Evolutionary conservation across 352 stramenopile species (phyloP).

Genomic region (Phytophthora tubulina): DNA sequence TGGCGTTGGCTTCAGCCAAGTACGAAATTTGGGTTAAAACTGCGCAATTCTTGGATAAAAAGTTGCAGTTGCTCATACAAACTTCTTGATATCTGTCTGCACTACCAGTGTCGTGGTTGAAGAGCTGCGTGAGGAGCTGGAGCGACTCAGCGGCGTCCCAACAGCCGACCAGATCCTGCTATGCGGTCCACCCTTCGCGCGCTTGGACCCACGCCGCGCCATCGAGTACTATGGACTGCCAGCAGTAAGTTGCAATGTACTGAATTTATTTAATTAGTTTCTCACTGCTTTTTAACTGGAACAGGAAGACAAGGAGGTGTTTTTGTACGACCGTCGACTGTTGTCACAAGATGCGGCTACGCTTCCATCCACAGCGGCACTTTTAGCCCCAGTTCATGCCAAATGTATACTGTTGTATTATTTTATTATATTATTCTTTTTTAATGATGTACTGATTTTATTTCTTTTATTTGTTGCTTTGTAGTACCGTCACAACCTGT

Average conservation of each 20-base stretch:
- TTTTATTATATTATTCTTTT: slow-evolving; percentile 13
- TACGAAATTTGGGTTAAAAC: slow-evolving; percentile 47
- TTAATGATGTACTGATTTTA: slow-evolving; percentile 3
- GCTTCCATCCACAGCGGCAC: slow-evolving; percentile 34
- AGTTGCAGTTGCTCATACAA: slow-evolving; percentile 25
- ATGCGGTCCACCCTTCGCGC: slow-evolving; percentile 77
- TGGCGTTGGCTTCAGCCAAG: slow-evolving; percentile 58
- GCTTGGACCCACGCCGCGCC: slow-evolving; percentile 74
- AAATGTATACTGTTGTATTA: slow-evolving; percentile 38
- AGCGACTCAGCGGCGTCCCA: slow-evolving; percentile 66
- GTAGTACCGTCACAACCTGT: slow-evolving; percentile 68
- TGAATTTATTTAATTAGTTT: slow-evolving; percentile 7
- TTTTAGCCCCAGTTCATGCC: slow-evolving; percentile 58
- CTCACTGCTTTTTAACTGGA: slow-evolving; percentile 6
- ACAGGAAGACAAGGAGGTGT: slow-evolving; percentile 73
- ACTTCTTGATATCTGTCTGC: slow-evolving; percentile 3
- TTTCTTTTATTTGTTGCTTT: slow-evolving; percentile 14
- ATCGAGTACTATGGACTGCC: slow-evolving; percentile 78
- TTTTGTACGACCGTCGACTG: slow-evolving; percentile 86
- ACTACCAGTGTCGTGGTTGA: slow-evolving; percentile 65
- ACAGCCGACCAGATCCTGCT: slow-evolving; percentile 83
- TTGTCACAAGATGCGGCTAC: slow-evolving; percentile 70
- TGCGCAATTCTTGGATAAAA: slow-evolving; percentile 11
- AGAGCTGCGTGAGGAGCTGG: slow-evolving; percentile 74
- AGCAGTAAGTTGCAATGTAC: slow-evolving; percentile 36